Conservation (phyloP, 2,329 filamentous ascomycete genomes). For the Colletotrichum sp. region DNA sequence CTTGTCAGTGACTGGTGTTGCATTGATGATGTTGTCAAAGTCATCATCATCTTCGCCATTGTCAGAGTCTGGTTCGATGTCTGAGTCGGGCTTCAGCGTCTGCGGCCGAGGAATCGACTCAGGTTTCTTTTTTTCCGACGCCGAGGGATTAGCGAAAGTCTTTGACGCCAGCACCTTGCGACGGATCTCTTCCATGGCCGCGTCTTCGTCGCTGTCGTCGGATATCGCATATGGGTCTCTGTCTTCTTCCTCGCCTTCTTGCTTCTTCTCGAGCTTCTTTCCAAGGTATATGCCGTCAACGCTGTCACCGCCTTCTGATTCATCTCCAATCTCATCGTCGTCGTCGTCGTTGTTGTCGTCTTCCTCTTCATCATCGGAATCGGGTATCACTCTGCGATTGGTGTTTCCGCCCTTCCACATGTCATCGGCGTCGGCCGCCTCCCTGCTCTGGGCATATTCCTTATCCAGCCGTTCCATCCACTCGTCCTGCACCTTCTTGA, state of each 20-base stretch:
- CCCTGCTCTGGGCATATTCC: conserved; percentile 83
- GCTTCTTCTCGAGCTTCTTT: conserved; percentile 46
- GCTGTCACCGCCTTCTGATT: conserved; percentile 48
- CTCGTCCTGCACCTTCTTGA: conserved; percentile 83
- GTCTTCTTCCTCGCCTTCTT: conserved; percentile 48
- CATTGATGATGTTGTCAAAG: conserved; percentile 92
- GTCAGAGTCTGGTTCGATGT: conserved; percentile 75
- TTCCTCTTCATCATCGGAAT: conserved; percentile 61
- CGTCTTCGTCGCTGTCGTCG: conserved; percentile 79
- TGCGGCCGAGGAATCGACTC: conserved; percentile 67
- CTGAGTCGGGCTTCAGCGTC: conserved; percentile 62
- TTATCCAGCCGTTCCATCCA: conserved; percentile 91
- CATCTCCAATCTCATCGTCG: conserved; percentile 48
- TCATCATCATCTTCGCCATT: conserved; percentile 71
- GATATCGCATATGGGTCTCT: conserved; percentile 78
- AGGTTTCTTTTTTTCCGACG: conserved; percentile 57
- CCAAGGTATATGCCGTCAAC: conserved; percentile 66
- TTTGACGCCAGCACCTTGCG: conserved; percentile 91
- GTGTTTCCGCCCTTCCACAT: conserved; percentile 92
- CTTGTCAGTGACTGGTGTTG: conserved; percentile 85
- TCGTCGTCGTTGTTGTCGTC: conserved; percentile 51
- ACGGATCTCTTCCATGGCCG: conserved; percentile 89
- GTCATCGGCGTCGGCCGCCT: conserved; percentile 69
- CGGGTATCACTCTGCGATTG: conserved; percentile 65
- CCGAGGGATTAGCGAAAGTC: conserved; percentile 71